Conservation (phyloP, 805 yeast species). For the Candida awuae region DNA sequence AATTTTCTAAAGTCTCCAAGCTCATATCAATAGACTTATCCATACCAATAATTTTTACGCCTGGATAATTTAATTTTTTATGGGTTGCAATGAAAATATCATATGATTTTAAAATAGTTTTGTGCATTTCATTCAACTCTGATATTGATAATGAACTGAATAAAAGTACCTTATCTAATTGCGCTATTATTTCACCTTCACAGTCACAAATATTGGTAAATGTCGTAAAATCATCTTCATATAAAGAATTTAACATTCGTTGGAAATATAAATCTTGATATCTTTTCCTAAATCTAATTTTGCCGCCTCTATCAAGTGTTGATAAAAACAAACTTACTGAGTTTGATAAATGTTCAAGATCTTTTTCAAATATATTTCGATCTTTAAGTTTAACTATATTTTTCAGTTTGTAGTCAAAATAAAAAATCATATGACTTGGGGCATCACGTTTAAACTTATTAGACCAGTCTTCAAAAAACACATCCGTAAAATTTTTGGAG, state of each 20-base stretch:
- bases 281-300: neutral
- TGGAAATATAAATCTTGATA: slow-evolving; percentile 1
- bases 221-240: neutral
- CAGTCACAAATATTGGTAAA: slow-evolving; percentile 6
- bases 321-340: neutral
- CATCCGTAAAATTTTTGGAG: neutral
- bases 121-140: neutral
- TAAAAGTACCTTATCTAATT: neutral
- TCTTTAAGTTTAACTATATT: slow-evolving; percentile 3
- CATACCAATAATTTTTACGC: neutral
- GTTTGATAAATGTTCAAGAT: neutral
- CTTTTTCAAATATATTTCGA: slow-evolving; percentile 4
- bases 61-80: no score
- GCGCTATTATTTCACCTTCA: slow-evolving; percentile 1
- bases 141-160: neutral
- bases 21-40: neutral
- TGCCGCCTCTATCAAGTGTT: neutral
- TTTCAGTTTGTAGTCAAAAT: slow-evolving; percentile 3
- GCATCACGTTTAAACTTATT: slow-evolving; percentile 4
- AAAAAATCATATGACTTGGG: slow-evolving; percentile 1
- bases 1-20: no score
- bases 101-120: neutral
- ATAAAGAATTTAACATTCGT: slow-evolving; percentile 2
- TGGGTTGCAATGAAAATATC: no score
- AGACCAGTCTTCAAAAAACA: neutral